Evolutionary conservation across 2,329 filamentous ascomycete genomes (phyloP), one percentile per base, ranked within the genome.

Genomic region (Myotisia sp.): DNA sequence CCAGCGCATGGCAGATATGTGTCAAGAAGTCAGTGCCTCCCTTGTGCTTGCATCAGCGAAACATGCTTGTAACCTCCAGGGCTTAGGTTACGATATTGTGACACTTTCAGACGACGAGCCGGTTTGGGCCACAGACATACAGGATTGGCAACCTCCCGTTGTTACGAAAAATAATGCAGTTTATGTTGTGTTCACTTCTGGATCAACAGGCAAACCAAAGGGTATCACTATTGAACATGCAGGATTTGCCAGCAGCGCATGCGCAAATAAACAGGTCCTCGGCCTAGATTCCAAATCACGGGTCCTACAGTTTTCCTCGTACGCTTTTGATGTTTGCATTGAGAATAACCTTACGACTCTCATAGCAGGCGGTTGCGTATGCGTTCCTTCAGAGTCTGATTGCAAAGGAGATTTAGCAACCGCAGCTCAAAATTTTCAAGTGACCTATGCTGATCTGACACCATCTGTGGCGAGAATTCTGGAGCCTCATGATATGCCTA

Each of bases 321-420:
- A 83, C 1, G 90, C 83, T 0, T 92, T 92, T 49, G 84, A 92
- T 53, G 83, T 92, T 3, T 87, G 80, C 0, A 76, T 92, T 3
- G 90, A 90, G 52, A 84, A 92, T 51, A 84, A 86, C 6, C 90
- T 92, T 7, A 36, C 30, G 7, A 37, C 40, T 7, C 35, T 45
- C 2, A 24, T 31, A n/a, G 7, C 10, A 10, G 61, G 63, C 31
- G 62, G 60, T 9, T 58, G 54, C 18, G 44, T 65, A 9, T 63
- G 60, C 38, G 54, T 64, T 5, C 60, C 59, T 2, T 55, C 55
- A 37, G 44, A 59, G 42, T 37, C 54, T 36, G 54, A 60, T 35
- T 53, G 61, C 3, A 52, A 60, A 43, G 60, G 62, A 37, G 58
- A 62, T 36, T n/a, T 33, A 17, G 22, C 13, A 19, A 24, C 33